Evolutionary conservation across 2,329 filamentous ascomycete species (phyloP).

Genomic region (Fusarium dimerum): DNA sequence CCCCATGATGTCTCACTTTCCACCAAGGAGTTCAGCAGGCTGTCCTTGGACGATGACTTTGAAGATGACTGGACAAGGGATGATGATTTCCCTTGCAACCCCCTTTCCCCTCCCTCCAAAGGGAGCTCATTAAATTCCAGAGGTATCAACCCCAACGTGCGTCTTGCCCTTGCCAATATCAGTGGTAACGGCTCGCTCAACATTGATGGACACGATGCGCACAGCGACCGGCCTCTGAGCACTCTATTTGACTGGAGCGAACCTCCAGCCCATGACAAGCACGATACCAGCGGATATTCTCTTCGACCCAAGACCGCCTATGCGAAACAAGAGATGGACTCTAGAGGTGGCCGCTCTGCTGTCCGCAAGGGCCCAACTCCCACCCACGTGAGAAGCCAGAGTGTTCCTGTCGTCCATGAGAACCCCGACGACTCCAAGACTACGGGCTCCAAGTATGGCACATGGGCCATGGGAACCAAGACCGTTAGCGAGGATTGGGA

Average conservation of each 20-base stretch:
- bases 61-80: constrained; percentile 64
- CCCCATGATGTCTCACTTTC: constrained; percentile 36
- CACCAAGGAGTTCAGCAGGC: constrained; percentile 46
- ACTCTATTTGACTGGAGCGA: constrained; percentile 82
- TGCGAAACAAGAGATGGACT: constrained; percentile 71
- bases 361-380: constrained; percentile 69
- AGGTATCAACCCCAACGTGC: constrained; percentile 54
- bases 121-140: constrained; percentile 54
- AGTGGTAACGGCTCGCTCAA: constrained; percentile 48
- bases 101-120: constrained; percentile 57
- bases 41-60: constrained; percentile 63
- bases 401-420: constrained; percentile 73
- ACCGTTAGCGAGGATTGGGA: constrained; percentile 86
- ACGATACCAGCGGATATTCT: constrained; percentile 57
- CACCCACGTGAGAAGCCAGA: constrained; percentile 76
- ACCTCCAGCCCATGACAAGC: constrained; percentile 61
- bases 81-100: constrained; percentile 54
- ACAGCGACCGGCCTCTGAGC: constrained; percentile 56
- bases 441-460: constrained; percentile 71
- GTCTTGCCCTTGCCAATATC: constrained; percentile 54
- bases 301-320: constrained; percentile 73
- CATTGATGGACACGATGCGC: constrained; percentile 19
- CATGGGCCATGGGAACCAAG: constrained; percentile 79
- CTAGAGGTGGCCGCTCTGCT: constrained; percentile 67
- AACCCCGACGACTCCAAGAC: constrained; percentile 54